Percentiles rank a stretch among this genome's conserved stretches.
Conservation (phyloP, 2,329 filamentous ascomycete species). For the Scedosporium aurantiacum region DNA sequence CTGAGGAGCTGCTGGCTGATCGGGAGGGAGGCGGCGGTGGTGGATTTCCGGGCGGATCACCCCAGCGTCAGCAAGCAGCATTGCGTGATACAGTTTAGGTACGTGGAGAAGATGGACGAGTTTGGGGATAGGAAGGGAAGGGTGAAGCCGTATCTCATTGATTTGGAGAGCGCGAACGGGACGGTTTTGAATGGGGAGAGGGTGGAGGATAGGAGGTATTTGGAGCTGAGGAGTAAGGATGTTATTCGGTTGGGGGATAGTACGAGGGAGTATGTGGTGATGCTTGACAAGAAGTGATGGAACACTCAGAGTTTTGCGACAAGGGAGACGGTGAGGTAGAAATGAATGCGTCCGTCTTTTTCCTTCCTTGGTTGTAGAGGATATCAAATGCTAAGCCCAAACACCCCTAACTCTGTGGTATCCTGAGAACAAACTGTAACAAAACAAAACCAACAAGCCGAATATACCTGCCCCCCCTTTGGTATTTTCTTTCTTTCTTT, state of each 20-base stretch:
- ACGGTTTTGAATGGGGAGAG: constrained; percentile 69
- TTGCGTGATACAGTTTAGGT: constrained; percentile 86
- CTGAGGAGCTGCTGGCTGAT: constrained; percentile 81
- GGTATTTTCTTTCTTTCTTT: not conserved
- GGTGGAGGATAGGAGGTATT: constrained; percentile 65
- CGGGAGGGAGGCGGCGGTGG: constrained; percentile 68
- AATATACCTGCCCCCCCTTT: no score
- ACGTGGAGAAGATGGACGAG: constrained; percentile 73
- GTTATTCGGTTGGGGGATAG: constrained; percentile 81
- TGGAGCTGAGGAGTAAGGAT: constrained; percentile 82
- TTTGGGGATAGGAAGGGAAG: constrained; percentile 72
- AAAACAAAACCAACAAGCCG: no score
- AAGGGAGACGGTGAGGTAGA: not conserved
- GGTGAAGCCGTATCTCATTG: constrained; percentile 81
- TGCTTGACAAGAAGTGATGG: constrained; percentile 41
- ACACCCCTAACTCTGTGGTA: no score
- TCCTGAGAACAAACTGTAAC: no score
- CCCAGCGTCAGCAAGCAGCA: constrained; percentile 93
- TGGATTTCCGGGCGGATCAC: constrained; percentile 76
- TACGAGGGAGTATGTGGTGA: constrained; percentile 88
- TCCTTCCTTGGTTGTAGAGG: no score
- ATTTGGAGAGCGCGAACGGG: constrained; percentile 88
- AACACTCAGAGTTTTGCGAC: no score
- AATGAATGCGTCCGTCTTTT: no score
- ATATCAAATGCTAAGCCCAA: no score